Base-by-base conservation (phyloP, 768 basidiomycete genomes). In the Mycena indigotica region DNA sequence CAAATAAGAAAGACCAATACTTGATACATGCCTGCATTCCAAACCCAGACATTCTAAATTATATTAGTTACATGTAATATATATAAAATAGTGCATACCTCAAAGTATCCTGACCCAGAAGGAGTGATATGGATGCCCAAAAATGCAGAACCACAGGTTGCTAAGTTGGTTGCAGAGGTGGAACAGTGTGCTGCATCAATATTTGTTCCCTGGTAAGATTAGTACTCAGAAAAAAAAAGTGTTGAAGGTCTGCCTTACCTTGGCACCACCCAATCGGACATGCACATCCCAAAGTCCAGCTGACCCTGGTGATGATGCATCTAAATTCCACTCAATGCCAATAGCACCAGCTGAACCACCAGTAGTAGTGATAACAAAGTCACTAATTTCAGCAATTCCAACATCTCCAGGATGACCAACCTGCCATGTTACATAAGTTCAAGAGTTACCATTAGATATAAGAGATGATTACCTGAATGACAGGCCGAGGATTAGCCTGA, bases 1-100 rank as follows among this genome's bases (percentile, higher is more conserved):
- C 76, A 67, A 77, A 75, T 77, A 17, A 67, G 66, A 21, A 71
- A 70, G 68, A 71, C 48, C 12, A 50, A 21, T 39, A 39, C 35
- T 39, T n/a, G 12, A n/a, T n/a, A n/a, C n/a, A n/a, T n/a, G n/a
- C 35, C 35, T 6, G 44, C 44, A 21, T 45, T 45, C 44, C 44
- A 45, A 19, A 45, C 44, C 44, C 44, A 45, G 6, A 45, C 44
- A 52, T 54, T 26, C 23, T 28, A 41, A 19, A 8, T 17, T 17
- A 35, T 17, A 17, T 8, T 8, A 17, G 17, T 35, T 8, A 35
- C n/a, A n/a, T n/a, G 32, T 35, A 35, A 8, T 35, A 35, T 8
- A 8, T 35, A 17, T 8, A 35, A 17, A 35, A 8, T 35, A 35
- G 17, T 8, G 32, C 50, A 30, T n/a, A 54, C 53, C 44, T 54